Conservation (phyloP, 192 early-diverging fungal genomes). For the Coemansia sp. region DNA sequence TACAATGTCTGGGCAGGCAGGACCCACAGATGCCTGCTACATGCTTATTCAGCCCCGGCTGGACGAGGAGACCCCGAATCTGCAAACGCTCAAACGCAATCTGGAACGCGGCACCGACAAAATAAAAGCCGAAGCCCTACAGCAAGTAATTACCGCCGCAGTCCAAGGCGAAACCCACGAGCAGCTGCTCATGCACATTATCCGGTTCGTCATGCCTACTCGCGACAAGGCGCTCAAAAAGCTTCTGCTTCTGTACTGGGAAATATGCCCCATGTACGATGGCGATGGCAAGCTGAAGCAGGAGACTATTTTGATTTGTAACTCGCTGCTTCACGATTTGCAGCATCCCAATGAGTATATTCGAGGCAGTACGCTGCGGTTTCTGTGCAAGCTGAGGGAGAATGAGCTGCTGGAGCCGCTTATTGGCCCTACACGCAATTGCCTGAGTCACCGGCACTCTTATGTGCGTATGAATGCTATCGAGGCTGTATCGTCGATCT, state of each 20-base stretch:
- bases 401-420: constrained; percentile 93
- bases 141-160: constrained; percentile 84
- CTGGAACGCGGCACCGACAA: constrained; percentile 93
- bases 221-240: constrained; percentile 98
- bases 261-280: constrained; percentile 91
- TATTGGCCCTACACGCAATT: constrained; percentile 80
- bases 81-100: constrained; percentile 45
- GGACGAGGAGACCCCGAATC: constrained; percentile 42
- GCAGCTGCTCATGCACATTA: constrained; percentile 93
- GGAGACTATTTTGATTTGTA: constrained; percentile 95
- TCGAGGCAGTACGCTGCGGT: constrained; percentile 87
- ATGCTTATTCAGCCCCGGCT: constrained; percentile 50
- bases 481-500: constrained; percentile 86
- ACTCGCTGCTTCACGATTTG: constrained; percentile 91
- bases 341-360: constrained; percentile 99
- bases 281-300: constrained; percentile 91
- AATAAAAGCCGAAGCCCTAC: constrained; percentile 91
- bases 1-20: constrained; percentile 24
- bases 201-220: constrained; percentile 94
- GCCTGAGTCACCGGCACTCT: constrained; percentile 93
- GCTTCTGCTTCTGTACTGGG: constrained; percentile 94
- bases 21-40: constrained; percentile 47
- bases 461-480: constrained; percentile 99
- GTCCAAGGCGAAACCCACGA: constrained; percentile 90
- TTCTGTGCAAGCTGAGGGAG: constrained; percentile 93